A percentile compares a stretch with the other conserved stretches of the same genome.
Evolutionary conservation across 768 basidiomycete species (phyloP).

Genomic region (Heimioporus sp.): DNA sequence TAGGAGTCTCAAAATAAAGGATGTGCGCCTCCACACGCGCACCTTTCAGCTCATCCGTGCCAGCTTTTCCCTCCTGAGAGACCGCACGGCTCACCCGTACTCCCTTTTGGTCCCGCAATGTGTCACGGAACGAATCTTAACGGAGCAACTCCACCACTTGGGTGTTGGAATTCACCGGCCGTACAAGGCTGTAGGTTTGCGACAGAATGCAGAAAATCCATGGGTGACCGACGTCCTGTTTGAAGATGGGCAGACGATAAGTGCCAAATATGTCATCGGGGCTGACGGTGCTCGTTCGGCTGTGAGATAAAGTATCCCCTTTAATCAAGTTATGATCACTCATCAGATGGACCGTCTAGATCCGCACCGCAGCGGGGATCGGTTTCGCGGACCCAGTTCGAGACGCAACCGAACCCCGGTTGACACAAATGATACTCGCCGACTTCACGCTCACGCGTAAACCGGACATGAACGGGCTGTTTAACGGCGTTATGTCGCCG

Average conservation of each 20-base stretch:
- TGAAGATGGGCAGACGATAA: conserved; percentile 40
- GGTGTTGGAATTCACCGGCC: conserved; percentile 36
- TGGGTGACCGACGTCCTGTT: conserved; percentile 39
- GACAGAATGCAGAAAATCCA: conserved; percentile 23
- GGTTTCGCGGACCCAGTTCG: conserved; percentile 41
- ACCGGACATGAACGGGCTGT: neutral
- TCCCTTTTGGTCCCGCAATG: conserved; percentile 37
- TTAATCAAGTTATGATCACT: neutral
- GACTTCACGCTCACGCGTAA: conserved; percentile 37
- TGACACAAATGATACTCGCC: conserved; percentile 28
- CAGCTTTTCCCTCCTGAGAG: conserved; percentile 34
- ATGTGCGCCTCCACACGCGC: conserved; percentile 26
- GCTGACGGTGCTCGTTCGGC: conserved; percentile 47
- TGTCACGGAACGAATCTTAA: conserved; percentile 39
- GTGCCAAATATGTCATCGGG: conserved; percentile 44
- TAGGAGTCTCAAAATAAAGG: neutral
- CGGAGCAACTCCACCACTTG: conserved; percentile 28
- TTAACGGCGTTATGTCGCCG: conserved; percentile 23
- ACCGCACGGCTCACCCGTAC: conserved; percentile 43
- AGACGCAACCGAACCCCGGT: conserved; percentile 9
- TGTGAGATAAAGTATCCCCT: conserved; percentile 26
- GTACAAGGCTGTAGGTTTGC: conserved; percentile 38
- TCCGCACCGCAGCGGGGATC: conserved; percentile 33
- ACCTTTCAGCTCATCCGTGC: conserved; percentile 24
- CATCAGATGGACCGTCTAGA: conserved; percentile 21